Conservation (phyloP, 768 basidiomycete genomes). For the Polyporus arcularius region DNA sequence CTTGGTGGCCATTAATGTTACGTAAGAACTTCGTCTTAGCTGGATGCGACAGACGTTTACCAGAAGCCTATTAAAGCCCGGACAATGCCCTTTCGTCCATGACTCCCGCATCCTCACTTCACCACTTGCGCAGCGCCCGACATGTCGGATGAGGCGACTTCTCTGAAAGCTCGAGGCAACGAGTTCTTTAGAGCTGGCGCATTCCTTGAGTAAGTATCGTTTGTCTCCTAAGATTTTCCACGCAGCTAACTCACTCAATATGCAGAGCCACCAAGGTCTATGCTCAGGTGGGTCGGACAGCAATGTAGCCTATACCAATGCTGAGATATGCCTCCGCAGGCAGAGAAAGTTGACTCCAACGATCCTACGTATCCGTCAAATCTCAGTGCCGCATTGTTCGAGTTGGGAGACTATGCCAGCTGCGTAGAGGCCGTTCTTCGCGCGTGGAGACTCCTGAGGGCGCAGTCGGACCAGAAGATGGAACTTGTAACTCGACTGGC, state of each 20-base stretch:
- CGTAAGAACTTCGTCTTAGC: too few relatives aligned
- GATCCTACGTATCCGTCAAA: constrained; percentile 23
- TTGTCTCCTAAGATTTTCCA: too few relatives aligned
- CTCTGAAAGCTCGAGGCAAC: too few relatives aligned
- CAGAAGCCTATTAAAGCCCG: too few relatives aligned
- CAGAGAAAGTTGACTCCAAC: background rate
- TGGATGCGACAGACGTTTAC: too few relatives aligned
- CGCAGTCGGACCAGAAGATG: background rate
- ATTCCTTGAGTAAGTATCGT: too few relatives aligned
- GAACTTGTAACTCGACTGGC: background rate
- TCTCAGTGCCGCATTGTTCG: constrained; percentile 21
- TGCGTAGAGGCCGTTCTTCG: constrained; percentile 18
- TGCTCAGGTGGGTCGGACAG: background rate
- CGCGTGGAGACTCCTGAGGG: constrained; percentile 7
- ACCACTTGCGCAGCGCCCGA: too few relatives aligned
- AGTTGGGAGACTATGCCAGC: constrained; percentile 16
- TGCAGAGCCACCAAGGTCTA: background rate
- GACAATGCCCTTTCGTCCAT: too few relatives aligned
- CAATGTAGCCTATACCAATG: background rate
- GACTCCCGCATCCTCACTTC: too few relatives aligned
- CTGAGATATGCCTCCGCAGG: background rate
- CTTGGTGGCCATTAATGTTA: too few relatives aligned
- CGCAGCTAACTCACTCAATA: background rate
- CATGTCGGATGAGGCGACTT: too few relatives aligned
- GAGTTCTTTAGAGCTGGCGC: too few relatives aligned